phyloP scores from a whole-genome alignment of 2,329 filamentous ascomycete species.

The Mycosphaerella sp. region DNA sequence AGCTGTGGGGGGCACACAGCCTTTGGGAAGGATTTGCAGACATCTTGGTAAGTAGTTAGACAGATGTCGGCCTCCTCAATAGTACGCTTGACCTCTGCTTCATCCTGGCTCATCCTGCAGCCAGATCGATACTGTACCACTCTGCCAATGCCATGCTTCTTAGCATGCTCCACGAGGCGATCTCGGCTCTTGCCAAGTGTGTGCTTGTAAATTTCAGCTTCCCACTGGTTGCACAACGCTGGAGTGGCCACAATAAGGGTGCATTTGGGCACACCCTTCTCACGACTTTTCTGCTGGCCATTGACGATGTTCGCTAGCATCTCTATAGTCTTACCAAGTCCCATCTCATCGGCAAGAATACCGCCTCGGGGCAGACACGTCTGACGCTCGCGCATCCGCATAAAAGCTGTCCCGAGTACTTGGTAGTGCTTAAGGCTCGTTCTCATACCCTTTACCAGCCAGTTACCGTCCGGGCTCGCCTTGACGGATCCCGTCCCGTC shows the following conservation, averaged over 20 bases:
- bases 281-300: slow-evolving; percentile 22
- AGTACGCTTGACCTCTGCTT: slow-evolving; percentile 2
- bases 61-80: slow-evolving; percentile 27
- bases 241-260: slow-evolving; percentile 43
- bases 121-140: slow-evolving; percentile 20
- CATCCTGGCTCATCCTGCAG: slow-evolving; percentile 8
- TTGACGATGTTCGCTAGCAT: slow-evolving; percentile 44
- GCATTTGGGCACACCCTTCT: slow-evolving; percentile 23
- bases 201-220: slow-evolving; percentile 28
- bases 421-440: slow-evolving; percentile 47
- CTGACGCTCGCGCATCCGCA: slow-evolving; percentile 48
- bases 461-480: slow-evolving; percentile 34
- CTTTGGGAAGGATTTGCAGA: slow-evolving; percentile 41
- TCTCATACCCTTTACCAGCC: slow-evolving; percentile 46
- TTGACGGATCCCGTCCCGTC: slow-evolving; percentile 32
- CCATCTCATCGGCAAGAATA: slow-evolving; percentile 98
- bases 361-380: slow-evolving; percentile 47
- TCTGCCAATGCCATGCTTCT: slow-evolving; percentile 20
- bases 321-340: slow-evolving; percentile 91
- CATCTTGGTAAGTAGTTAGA: slow-evolving; percentile 41
- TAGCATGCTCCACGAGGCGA: slow-evolving; percentile 1
- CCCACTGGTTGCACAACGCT: slow-evolving; percentile 39
- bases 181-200: slow-evolving; percentile 13
- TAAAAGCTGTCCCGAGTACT: slow-evolving; percentile 48
- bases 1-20: slow-evolving; percentile 35